Percentiles rank a stretch among this genome's conserved stretches.
phyloP scores from a whole-genome alignment of 148 eudicot genomes.

The Linanthus parryae region DNA sequence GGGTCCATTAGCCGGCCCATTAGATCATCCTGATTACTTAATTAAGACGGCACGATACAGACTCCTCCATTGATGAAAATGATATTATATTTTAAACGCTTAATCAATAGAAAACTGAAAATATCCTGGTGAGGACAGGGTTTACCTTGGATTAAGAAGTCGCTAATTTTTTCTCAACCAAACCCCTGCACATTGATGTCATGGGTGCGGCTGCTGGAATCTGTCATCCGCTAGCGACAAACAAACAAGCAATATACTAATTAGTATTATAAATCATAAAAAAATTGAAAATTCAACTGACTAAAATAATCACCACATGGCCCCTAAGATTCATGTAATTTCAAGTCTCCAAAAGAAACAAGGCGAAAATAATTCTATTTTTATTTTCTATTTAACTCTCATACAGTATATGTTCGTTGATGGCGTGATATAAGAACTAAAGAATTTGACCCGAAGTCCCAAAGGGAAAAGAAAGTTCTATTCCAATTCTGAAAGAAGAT shows the following conservation, averaged over 20 bases:
- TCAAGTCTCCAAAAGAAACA: no score
- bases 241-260: no score
- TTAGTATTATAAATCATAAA: no score
- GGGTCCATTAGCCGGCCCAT: slow-evolving; percentile 36
- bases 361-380: no score
- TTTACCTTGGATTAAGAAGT: slow-evolving; percentile 5
- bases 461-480: neutral
- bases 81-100: slow-evolving; percentile 14
- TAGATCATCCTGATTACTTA: slow-evolving; percentile 25
- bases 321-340: no score
- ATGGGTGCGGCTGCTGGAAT: slow-evolving; percentile 3
- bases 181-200: slow-evolving; percentile 6
- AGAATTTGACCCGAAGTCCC: neutral
- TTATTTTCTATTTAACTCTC: no score
- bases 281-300: neutral
- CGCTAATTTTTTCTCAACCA: neutral
- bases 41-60: slow-evolving; percentile 1
- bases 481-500: neutral
- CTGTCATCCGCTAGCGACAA: neutral
- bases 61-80: neutral
- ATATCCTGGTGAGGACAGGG: slow-evolving; percentile 14
- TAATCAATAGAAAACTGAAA: slow-evolving; percentile 1
- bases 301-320: neutral
- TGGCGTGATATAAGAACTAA: no score
- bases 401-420: no score